Base-by-base conservation (phyloP, 176 grass and related monocot genomes). In the Triticum dicoccoides region DNA sequence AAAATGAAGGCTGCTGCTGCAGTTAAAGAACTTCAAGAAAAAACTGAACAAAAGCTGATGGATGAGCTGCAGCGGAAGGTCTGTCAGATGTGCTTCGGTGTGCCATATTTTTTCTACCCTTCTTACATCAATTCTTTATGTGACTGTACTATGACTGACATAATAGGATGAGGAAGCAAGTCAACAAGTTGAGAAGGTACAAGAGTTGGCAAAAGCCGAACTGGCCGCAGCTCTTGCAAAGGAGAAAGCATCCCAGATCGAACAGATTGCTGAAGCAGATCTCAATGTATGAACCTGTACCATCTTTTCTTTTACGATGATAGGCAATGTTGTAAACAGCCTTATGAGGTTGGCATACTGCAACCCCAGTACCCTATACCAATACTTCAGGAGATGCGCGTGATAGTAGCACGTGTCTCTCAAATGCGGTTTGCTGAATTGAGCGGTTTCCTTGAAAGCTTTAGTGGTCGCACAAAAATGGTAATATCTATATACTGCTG, bases 181-280 rank as follows among this genome's bases (percentile, higher is more conserved):
- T 56, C 87, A 82, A 74, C 82, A 94, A 86, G 82, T 99, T 71
- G 89, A 99, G 74, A 96, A 91, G 69, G 80, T 91, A 65, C 79
- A 90, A 70, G 97, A 99, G 76, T 87, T 99, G 71, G 84, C 92
- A 73, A 96, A 99, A 85, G 92, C 92, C 80, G 89, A 96, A 86
- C 86, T 93, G 77, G 88, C 85, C 74, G 92, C 92, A 51, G 89
- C 92, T 91, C 87, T 99, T 90, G 88, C 90, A 54, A 96, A 86
- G 85, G 97, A 99, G 80, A 99, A 94, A 91, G 94, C 92, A 88
- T 88, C 89, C 65, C 94, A 99, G 78, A 89, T 99, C 6, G 89
- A 96, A 91, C 95, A 88, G 69, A 96, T 99, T 79, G 90, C 94
- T 83, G 97, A 99, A 94, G 94, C 97, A 82, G 86, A 99, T 82